Evolutionary conservation across 345 rosid species (phyloP).

Genomic region (Syzygium aqueum): DNA sequence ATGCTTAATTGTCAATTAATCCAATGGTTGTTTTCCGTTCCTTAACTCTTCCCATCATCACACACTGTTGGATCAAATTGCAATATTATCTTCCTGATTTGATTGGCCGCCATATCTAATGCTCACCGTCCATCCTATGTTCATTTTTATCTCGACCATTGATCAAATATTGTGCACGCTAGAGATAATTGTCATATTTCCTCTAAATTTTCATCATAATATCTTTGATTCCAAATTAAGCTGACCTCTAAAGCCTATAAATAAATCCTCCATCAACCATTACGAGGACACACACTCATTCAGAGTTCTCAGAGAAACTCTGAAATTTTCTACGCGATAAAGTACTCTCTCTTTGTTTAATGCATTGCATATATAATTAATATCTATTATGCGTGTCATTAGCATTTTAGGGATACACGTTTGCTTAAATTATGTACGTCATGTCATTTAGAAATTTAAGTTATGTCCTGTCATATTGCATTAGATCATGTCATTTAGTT

Average conservation of each 20-base stretch:
- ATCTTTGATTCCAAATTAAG: background rate
- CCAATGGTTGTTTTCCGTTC: too few species aligned
- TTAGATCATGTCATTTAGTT: background rate
- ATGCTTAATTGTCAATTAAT: background rate
- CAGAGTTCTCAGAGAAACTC: background rate
- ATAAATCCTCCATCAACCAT: background rate
- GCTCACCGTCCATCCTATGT: too few species aligned
- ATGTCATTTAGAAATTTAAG: background rate
- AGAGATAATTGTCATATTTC: background rate
- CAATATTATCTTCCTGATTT: too few species aligned
- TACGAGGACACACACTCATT: background rate
- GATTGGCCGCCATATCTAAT: too few species aligned
- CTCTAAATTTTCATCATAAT: background rate
- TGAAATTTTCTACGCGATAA: background rate
- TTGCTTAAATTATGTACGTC: too few species aligned
- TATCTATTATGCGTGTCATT: background rate
- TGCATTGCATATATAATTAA: background rate
- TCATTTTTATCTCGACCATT: background rate
- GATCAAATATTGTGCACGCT: background rate
- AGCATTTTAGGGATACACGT: background rate
- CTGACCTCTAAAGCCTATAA: background rate
- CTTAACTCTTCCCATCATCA: too few species aligned
- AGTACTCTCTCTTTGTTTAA: background rate
- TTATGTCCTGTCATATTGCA: background rate
- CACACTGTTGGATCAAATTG: too few species aligned